Conservation (phyloP, 2,329 filamentous ascomycete genomes). For the Fusarium avenaceum region DNA sequence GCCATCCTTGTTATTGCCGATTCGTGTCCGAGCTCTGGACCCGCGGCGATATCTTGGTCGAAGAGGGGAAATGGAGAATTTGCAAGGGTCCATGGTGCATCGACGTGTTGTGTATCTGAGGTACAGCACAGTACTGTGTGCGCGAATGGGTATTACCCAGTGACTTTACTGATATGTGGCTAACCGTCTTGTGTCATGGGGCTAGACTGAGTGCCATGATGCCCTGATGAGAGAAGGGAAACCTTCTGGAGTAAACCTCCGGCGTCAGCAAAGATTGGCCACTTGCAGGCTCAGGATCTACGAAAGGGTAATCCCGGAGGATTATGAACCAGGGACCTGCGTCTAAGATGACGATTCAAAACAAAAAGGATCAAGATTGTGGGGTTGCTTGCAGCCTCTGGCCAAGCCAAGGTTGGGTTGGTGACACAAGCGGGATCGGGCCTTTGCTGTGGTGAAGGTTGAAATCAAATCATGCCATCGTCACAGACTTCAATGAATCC, state of each 20-base stretch:
- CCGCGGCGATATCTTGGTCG: constrained; percentile 34
- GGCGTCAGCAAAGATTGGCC: constrained; percentile 21
- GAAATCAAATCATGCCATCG: constrained; percentile 15
- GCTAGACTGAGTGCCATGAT: constrained; percentile 19
- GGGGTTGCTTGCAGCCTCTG: constrained; percentile 27
- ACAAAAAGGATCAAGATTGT: constrained; percentile 26
- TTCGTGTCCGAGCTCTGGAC: constrained; percentile 39
- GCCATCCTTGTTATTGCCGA: constrained; percentile 40
- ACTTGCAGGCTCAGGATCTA: constrained; percentile 32
- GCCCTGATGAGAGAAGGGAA: constrained; percentile 17
- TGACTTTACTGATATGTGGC: constrained; percentile 41
- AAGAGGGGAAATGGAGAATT: constrained; percentile 32
- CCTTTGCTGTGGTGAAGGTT: constrained; percentile 25
- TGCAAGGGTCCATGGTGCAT: constrained; percentile 29
- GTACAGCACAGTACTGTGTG: constrained; percentile 11
- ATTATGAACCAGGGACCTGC: constrained; percentile 45
- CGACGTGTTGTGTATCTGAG: constrained; percentile 6
- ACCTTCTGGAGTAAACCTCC: constrained; percentile 32
- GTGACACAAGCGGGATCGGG: constrained; percentile 28
- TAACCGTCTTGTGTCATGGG: constrained; percentile 39
- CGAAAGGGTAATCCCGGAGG: constrained; percentile 36
- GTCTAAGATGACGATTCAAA: constrained; percentile 37
- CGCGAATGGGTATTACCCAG: constrained; percentile 27
- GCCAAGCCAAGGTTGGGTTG: constrained; percentile 13
- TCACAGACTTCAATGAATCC: constrained; percentile 12